Conservation (phyloP, 768 basidiomycete species). For the Tremella fuciformis region DNA sequence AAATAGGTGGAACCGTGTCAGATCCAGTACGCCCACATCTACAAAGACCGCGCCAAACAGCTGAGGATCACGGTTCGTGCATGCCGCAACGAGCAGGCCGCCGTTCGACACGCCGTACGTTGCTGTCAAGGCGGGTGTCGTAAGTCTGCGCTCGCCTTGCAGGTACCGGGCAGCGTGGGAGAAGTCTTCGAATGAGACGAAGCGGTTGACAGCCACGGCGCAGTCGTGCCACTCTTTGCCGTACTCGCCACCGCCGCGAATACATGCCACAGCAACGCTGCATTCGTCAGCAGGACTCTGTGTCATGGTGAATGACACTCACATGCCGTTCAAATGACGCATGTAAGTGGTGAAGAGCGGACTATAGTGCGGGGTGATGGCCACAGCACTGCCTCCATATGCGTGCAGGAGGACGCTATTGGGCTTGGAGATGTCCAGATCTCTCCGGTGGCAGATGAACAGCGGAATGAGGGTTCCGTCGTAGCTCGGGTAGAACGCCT, state of each 20-base stretch:
- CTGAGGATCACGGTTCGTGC: conserved; percentile 13
- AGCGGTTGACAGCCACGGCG: conserved; percentile 12
- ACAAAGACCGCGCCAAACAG: conserved; percentile 14
- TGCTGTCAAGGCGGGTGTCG: conserved; percentile 11
- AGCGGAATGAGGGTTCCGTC: conserved; percentile 18
- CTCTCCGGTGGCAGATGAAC: conserved; percentile 16
- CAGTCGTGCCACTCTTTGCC: conserved; percentile 21
- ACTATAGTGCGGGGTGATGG: conserved; percentile 13
- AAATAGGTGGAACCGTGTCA: conserved; percentile 14
- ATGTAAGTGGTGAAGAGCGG: conserved; percentile 20
- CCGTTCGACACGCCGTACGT: conserved; percentile 23
- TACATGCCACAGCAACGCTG: conserved; percentile 20
- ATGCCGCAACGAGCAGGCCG: conserved; percentile 16
- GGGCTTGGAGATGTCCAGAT: conserved; percentile 17
- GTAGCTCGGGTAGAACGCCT: conserved; percentile 16
- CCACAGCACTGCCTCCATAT: conserved; percentile 18
- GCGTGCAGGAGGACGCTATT: conserved; percentile 16
- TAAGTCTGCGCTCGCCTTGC: conserved; percentile 11
- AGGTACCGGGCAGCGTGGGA: conserved; percentile 16
- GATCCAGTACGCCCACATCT: conserved; percentile 13
- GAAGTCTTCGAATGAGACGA: conserved; percentile 20
- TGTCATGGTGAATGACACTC: background rate
- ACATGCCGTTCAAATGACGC: conserved; percentile 17
- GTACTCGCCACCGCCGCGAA: conserved; percentile 22
- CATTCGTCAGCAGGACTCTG: background rate